A percentile compares a stretch with the other conserved stretches of the same genome.
phyloP scores from a whole-genome alignment of 73 alveolate species.

The Tetrahymena borealis region DNA sequence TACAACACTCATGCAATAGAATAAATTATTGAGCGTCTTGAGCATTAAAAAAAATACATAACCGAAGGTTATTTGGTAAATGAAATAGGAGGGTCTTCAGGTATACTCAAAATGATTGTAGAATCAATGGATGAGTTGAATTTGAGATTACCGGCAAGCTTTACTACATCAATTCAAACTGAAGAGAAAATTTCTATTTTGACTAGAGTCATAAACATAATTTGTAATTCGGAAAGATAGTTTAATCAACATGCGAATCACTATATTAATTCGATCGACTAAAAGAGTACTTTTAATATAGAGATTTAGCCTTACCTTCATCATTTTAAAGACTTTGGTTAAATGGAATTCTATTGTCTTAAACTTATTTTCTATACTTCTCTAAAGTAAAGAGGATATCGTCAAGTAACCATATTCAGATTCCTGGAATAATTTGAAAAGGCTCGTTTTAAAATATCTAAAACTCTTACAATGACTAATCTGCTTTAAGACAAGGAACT shows the following conservation, averaged over 20 bases:
- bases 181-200: neutral
- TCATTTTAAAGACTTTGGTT: neutral
- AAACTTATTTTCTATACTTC: neutral
- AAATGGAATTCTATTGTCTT: neutral
- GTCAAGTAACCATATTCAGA: neutral
- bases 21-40: neutral
- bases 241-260: neutral
- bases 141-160: neutral
- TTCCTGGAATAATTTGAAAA: neutral
- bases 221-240: neutral
- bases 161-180: neutral
- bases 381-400: neutral
- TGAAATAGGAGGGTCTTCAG: neutral
- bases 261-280: neutral
- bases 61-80: neutral
- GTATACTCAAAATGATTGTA: neutral
- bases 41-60: neutral
- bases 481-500: neutral
- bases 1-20: neutral
- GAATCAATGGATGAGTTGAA: neutral
- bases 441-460: neutral
- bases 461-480: neutral
- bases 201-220: neutral
- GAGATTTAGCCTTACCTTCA: neutral
- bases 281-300: neutral